Conservation (phyloP, 2,329 filamentous ascomycete genomes). For the Aureobasidium sp. region DNA sequence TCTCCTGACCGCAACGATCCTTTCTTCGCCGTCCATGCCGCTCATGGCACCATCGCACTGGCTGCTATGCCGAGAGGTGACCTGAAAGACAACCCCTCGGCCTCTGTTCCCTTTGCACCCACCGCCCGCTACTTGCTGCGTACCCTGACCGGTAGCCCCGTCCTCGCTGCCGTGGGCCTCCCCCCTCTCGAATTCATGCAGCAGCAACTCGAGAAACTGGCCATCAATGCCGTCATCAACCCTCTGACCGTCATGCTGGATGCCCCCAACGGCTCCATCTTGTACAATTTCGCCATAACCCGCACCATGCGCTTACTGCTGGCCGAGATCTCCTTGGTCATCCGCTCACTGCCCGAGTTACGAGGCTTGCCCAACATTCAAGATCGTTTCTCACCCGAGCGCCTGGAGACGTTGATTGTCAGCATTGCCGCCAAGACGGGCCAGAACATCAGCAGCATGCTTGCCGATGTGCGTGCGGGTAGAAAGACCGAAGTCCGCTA, state of each 20-base stretch:
- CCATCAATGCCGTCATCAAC: conserved; percentile 68
- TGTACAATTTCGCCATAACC: conserved; percentile 57
- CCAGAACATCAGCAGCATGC: conserved; percentile 56
- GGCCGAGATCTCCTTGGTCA: conserved; percentile 63
- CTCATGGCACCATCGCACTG: conserved; percentile 50
- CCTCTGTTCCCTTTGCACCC: conserved; percentile 27
- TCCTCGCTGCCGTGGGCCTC: conserved; percentile 52
- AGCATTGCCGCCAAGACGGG: conserved; percentile 46
- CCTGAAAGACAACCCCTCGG: conserved; percentile 13
- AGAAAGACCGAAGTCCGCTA: conserved; percentile 66
- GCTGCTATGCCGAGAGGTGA: conserved; percentile 40
- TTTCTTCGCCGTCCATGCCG: conserved; percentile 49
- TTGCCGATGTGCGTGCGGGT: conserved; percentile 54
- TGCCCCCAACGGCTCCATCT: conserved; percentile 61
- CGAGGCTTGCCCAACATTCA: conserved; percentile 50
- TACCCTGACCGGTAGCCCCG: conserved; percentile 52
- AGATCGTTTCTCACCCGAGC: conserved; percentile 49
- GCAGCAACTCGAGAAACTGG: conserved; percentile 69
- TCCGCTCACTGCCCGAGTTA: conserved; percentile 66
- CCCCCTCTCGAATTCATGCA: conserved; percentile 55
- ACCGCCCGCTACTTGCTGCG: conserved; percentile 53
- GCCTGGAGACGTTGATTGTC: conserved; percentile 53
- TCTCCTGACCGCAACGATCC: conserved; percentile 28
- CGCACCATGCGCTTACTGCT: conserved; percentile 62
- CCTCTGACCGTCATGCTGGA: conserved; percentile 74